A percentile compares a stretch with the other conserved stretches of the same genome.
Conservation (phyloP, 306 rosid genomes). For the Quercus alba region DNA sequence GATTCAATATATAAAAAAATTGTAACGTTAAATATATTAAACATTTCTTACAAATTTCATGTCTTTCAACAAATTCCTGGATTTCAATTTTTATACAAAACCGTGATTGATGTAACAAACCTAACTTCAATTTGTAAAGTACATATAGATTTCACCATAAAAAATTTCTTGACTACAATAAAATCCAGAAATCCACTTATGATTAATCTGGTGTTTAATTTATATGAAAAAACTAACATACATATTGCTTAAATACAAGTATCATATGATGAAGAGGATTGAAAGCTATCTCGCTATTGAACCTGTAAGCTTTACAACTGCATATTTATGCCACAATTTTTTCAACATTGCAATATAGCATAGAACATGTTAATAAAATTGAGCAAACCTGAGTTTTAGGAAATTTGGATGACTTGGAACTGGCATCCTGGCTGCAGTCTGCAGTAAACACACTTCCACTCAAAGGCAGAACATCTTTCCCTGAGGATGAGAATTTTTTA, state of each 20-base stretch:
- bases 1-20: neutral
- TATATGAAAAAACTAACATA: neutral
- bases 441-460: conserved; percentile 28
- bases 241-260: neutral
- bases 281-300: neutral
- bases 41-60: neutral
- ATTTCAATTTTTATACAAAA: neutral
- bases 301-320: neutral
- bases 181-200: neutral
- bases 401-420: conserved; percentile 43
- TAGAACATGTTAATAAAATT: neutral
- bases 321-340: conserved; percentile 1
- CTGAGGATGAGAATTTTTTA: conserved; percentile 39
- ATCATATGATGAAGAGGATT: neutral
- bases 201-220: neutral
- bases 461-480: conserved; percentile 36
- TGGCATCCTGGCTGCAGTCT: conserved; percentile 34
- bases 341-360: conserved; percentile 10
- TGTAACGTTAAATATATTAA: neutral
- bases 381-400: conserved; percentile 54
- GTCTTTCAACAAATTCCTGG: neutral
- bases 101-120: neutral
- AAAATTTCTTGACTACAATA: neutral
- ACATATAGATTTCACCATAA: too few species aligned
- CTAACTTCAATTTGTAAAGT: neutral